A percentile compares a stretch with the other conserved stretches of the same genome.
These are phyloP conservation scores for Schwanniomyces yamadae DNA, from an alignment of 805 yeast species.

Conservation along the genomic window DNA sequence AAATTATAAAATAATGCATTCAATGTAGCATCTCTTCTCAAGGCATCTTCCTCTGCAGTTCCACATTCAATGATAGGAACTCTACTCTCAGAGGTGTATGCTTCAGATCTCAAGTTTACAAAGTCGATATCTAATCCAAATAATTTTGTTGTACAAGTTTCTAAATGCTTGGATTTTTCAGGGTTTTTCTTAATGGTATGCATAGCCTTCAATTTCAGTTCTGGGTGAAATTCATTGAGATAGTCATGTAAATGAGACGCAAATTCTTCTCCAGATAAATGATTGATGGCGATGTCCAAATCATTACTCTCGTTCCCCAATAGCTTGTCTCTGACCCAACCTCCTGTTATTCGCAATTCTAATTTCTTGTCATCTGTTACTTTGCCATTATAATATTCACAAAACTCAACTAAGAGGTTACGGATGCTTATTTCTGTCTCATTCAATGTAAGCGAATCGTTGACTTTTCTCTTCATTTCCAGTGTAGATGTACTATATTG, in stretches of 20 bases:
- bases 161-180: constrained; percentile 92
- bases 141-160: constrained; percentile 89
- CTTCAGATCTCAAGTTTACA: constrained; percentile 87
- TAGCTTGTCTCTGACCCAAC: constrained; percentile 96
- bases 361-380: constrained; percentile 22
- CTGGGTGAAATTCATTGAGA: constrained; percentile 25
- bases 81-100: constrained; percentile 76
- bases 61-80: constrained; percentile 86
- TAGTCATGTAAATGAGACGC: constrained; percentile 64
- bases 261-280: constrained; percentile 81
- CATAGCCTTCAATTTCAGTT: constrained; percentile 40
- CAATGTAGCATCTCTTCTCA: constrained; percentile 91
- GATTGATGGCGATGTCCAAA: constrained; percentile 87
- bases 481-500: background rate
- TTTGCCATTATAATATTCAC: constrained; percentile 32
- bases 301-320: constrained; percentile 81
- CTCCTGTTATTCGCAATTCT: constrained; percentile 85
- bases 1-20: constrained; percentile 91
- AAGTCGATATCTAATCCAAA: constrained; percentile 88
- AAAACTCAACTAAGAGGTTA: constrained; percentile 40
- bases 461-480: constrained; percentile 16
- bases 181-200: constrained; percentile 92
- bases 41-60: constrained; percentile 88
- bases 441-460: constrained; percentile 30
- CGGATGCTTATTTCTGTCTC: constrained; percentile 44